phyloP scores from a whole-genome alignment of 2,329 filamentous ascomycete genomes.

The Pseudogymnoascus sp. region DNA sequence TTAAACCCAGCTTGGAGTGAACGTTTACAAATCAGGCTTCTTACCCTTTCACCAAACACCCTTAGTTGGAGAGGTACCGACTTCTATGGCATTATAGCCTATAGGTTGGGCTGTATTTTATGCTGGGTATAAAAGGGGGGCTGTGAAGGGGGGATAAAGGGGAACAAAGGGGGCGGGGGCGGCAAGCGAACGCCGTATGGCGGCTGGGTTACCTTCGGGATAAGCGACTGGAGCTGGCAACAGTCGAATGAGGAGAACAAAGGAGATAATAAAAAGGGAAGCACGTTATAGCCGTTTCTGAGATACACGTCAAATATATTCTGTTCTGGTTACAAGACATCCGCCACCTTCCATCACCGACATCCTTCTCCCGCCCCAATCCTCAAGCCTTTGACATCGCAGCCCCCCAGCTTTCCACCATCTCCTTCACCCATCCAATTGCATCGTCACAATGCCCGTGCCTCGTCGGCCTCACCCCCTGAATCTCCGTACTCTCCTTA shows the following conservation, averaged over 20 bases:
- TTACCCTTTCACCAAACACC: not conserved
- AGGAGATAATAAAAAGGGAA: not conserved
- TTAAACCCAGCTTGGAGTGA: not conserved
- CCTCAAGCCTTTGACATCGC: not conserved
- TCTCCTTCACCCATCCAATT: constrained; percentile 22
- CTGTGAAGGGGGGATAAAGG: not conserved
- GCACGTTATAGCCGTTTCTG: not conserved
- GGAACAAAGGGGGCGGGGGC: not conserved
- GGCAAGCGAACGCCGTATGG: not conserved
- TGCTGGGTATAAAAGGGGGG: not conserved
- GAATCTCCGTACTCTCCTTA: constrained; percentile 17
- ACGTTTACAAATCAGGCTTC: constrained; percentile 1
- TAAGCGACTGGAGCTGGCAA: no score
- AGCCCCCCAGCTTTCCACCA: constrained; percentile 14
- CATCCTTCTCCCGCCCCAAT: not conserved
- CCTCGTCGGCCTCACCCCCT: constrained; percentile 18
- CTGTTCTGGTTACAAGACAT: not conserved
- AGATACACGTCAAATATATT: not conserved
- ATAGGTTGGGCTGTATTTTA: not conserved
- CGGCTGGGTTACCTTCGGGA: not conserved
- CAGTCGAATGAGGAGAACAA: not conserved
- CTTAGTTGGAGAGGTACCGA: not conserved
- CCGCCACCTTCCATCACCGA: not conserved
- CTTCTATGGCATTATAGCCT: not conserved
- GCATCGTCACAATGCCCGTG: constrained; percentile 22